Conservation (phyloP, 2,329 filamentous ascomycete species). For the Trichoderma sp. region DNA sequence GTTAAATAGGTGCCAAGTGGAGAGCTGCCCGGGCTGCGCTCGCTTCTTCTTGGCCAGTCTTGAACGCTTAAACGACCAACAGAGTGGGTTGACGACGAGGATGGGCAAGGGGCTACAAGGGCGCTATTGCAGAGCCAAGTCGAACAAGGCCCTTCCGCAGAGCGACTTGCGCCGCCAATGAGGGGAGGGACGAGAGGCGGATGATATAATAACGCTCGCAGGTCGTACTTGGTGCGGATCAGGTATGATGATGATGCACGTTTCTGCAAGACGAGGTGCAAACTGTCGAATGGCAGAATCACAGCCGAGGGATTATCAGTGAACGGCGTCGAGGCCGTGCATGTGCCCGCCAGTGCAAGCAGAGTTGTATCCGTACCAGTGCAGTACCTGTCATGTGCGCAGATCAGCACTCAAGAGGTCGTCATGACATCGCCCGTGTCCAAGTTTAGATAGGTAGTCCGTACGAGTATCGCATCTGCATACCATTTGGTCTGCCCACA, state of each 20-base stretch:
- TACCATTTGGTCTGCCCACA: slow-evolving; percentile 2
- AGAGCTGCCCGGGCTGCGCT: slow-evolving; percentile 16
- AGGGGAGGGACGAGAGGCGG: slow-evolving; percentile 5
- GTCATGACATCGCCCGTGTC: slow-evolving; percentile 16
- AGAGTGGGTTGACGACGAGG: slow-evolving; percentile 15
- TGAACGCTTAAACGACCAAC: slow-evolving; percentile 23
- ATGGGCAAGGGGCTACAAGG: slow-evolving; percentile 11
- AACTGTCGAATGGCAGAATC: slow-evolving; percentile 20
- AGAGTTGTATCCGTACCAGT: background rate
- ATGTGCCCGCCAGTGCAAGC: slow-evolving; percentile 5
- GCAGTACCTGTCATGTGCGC: slow-evolving; percentile 19
- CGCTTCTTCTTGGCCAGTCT: slow-evolving; percentile 19
- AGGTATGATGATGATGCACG: background rate
- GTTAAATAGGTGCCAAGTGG: slow-evolving; percentile 15
- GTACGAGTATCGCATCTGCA: background rate
- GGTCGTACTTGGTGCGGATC: background rate
- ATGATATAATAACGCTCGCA: slow-evolving; percentile 5
- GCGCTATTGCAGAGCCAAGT: slow-evolving; percentile 17
- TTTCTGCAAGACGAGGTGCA: background rate
- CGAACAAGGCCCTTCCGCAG: background rate
- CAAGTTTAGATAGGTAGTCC: background rate
- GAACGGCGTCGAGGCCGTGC: background rate
- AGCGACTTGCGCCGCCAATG: background rate
- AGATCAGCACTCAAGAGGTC: background rate
- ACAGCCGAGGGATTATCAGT: slow-evolving; percentile 24